These are phyloP conservation scores for Sporothrix dimorphospora DNA, from an alignment of 2,329 filamentous ascomycete genomes.

Conservation along the genomic window DNA sequence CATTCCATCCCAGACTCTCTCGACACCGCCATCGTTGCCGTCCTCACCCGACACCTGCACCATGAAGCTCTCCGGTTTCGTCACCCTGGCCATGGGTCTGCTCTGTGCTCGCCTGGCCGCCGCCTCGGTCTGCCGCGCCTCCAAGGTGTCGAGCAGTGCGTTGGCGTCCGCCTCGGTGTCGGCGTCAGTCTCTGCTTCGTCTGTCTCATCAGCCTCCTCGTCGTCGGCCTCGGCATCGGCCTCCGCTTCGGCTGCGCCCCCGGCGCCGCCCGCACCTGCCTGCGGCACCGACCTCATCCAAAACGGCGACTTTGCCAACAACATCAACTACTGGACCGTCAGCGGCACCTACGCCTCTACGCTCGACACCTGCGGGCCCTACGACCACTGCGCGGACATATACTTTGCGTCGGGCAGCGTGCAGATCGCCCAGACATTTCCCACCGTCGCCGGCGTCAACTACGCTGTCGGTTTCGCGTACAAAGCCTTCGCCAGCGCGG, in stretches of 20 bases:
- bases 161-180: no score
- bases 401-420: neutral
- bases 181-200: no score
- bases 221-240: no score
- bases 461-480: neutral
- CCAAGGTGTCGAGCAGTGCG: neutral
- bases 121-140: neutral
- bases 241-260: no score
- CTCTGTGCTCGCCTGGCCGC: neutral
- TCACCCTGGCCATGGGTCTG: neutral
- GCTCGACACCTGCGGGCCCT: neutral
- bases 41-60: neutral
- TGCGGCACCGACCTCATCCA: no score
- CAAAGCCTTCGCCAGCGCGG: neutral
- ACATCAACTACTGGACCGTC: neutral
- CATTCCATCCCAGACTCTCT: no score
- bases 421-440: neutral
- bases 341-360: neutral
- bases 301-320: neutral
- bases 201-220: no score
- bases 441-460: neutral
- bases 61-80: neutral
- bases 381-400: neutral
- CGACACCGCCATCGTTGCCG: no score
- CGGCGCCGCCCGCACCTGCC: no score